A percentile compares a stretch with the other conserved stretches of the same genome.
These are phyloP conservation scores for Candida oleophila DNA, from an alignment of 805 yeast species.

Conservation along the genomic window DNA sequence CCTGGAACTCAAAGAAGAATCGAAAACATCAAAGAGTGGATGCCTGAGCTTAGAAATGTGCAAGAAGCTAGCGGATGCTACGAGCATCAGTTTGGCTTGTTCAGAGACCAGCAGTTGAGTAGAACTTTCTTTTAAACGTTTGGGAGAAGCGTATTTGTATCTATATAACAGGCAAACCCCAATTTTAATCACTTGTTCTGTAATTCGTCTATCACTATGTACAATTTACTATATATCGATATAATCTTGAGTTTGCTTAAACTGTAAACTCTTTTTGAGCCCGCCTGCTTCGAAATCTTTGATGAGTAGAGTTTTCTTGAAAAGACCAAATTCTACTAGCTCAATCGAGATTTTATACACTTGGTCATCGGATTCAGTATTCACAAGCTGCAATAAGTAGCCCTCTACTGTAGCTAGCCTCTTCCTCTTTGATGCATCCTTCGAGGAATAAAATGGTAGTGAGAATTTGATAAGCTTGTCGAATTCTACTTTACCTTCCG, in stretches of 20 bases:
- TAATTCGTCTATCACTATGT: too few species aligned
- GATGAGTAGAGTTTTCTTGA: neutral
- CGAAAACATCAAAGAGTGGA: slow-evolving; percentile 64
- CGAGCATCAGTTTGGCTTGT: slow-evolving; percentile 18
- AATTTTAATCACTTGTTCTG: too few species aligned
- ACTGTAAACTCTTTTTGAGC: neutral
- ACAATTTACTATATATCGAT: slow-evolving; percentile 3
- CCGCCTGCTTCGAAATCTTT: slow-evolving; percentile 3
- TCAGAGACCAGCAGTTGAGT: slow-evolving; percentile 9
- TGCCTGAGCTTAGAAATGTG: slow-evolving; percentile 52
- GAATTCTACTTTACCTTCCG: neutral
- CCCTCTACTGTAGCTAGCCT: slow-evolving; percentile 34
- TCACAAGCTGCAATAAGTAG: slow-evolving; percentile 21
- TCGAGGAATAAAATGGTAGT: slow-evolving; percentile 26
- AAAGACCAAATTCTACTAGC: neutral
- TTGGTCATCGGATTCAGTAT: neutral
- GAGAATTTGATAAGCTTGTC: slow-evolving; percentile 33
- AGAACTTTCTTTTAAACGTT: slow-evolving; percentile 1
- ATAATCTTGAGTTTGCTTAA: neutral
- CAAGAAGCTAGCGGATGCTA: slow-evolving; percentile 44
- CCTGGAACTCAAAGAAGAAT: slow-evolving; percentile 81
- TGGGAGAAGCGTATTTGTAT: too few species aligned
- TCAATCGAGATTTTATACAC: slow-evolving; percentile 1
- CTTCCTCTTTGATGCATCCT: slow-evolving; percentile 15
- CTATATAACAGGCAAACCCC: too few species aligned